Evolutionary conservation across 2,329 filamentous ascomycete genomes (phyloP).

Genomic region (Fusarium sp.): DNA sequence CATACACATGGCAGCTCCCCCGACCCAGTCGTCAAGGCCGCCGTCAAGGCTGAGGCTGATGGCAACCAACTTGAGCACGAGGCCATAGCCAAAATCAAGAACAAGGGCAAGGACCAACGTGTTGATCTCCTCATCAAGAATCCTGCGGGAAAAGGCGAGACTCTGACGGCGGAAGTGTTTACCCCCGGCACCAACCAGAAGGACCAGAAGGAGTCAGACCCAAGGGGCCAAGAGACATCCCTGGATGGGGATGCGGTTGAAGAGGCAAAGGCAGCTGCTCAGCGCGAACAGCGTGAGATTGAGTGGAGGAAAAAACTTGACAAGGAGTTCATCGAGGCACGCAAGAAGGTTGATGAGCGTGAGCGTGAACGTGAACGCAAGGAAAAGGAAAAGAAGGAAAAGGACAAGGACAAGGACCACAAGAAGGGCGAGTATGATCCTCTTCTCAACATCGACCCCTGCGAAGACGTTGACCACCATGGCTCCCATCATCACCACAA

Average conservation of each 20-base stretch:
- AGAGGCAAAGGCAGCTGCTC: background rate
- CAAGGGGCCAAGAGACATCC: background rate
- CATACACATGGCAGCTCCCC: background rate
- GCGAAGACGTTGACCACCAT: background rate
- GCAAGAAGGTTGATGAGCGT: constrained; percentile 1
- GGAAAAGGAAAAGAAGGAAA: background rate
- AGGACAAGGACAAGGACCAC: background rate
- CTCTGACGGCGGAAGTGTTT: background rate
- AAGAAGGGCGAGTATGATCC: constrained; percentile 7
- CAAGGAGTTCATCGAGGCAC: background rate
- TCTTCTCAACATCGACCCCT: background rate
- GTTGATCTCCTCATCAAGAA: constrained; percentile 9
- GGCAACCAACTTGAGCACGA: background rate
- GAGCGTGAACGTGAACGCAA: constrained; percentile 1
- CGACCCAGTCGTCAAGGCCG: background rate
- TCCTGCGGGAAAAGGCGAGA: background rate
- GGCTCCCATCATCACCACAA: background rate
- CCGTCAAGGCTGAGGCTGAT: background rate
- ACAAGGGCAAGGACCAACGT: constrained; percentile 12
- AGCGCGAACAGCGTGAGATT: background rate
- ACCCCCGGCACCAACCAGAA: constrained; percentile 1
- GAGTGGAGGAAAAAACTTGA: background rate
- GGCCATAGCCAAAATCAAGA: background rate
- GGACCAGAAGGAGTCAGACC: background rate
- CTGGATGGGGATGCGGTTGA: background rate